Conservation (phyloP, 2,329 filamentous ascomycete species). For the Arthrobotrys conoides region DNA sequence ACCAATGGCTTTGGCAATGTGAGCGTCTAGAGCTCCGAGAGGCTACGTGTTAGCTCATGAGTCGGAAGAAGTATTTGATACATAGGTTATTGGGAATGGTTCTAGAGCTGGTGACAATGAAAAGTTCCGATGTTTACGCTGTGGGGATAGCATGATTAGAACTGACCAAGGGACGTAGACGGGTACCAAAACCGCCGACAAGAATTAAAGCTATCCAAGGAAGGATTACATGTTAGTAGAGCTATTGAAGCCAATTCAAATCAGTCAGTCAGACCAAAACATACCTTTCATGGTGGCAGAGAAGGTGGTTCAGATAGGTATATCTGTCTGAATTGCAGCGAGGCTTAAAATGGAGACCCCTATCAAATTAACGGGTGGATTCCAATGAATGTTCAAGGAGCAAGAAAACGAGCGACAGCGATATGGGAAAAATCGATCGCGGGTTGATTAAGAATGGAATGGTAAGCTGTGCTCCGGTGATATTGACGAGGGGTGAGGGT, state of each 20-base stretch:
- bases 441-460: background rate
- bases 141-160: constrained; percentile 61
- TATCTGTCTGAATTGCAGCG: constrained; percentile 41
- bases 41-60: constrained; percentile 35
- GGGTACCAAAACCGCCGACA: constrained; percentile 98
- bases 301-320: constrained; percentile 23
- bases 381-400: background rate
- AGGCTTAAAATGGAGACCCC: constrained; percentile 39
- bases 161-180: constrained; percentile 91
- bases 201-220: constrained; percentile 86
- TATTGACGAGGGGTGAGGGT: constrained; percentile 17
- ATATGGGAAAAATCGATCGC: constrained; percentile 17
- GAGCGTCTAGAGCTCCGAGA: constrained; percentile 77
- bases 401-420: constrained; percentile 51
- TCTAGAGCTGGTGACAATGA: background rate
- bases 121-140: constrained; percentile 11
- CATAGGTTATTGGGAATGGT: background rate
- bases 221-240: constrained; percentile 34
- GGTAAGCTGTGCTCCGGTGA: constrained; percentile 6
- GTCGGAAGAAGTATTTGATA: background rate
- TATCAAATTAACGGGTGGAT: constrained; percentile 19
- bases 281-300: constrained; percentile 53
- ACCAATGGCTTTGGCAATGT: constrained; percentile 97
- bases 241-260: background rate
- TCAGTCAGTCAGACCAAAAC: background rate